Evolutionary conservation across 306 rosid genomes (phyloP).

Genomic region (Medicago ruthenica): DNA sequence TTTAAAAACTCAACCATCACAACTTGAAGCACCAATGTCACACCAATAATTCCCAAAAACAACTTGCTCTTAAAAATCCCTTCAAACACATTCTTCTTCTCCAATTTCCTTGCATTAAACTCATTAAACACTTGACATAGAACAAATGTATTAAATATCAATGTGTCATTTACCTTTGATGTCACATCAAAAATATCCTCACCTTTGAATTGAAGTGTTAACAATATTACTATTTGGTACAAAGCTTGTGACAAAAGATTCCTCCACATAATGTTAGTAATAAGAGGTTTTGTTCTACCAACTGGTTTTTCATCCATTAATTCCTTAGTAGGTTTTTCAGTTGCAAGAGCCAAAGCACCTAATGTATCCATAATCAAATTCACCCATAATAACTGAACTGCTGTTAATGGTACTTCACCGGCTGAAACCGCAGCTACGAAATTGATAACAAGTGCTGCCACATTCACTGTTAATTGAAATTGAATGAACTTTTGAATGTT

Average conservation of each 20-base stretch:
- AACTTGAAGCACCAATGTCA: constrained; percentile 44
- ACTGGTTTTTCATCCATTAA: constrained; percentile 46
- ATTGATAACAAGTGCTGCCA: constrained; percentile 46
- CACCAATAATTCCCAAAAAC: constrained; percentile 46
- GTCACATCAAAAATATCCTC: constrained; percentile 46
- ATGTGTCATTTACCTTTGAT: constrained; percentile 46
- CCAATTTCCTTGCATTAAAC: constrained; percentile 48
- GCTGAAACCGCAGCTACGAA: constrained; percentile 49
- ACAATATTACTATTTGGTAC: constrained; percentile 42
- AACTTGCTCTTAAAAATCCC: constrained; percentile 41
- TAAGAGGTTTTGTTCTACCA: constrained; percentile 45
- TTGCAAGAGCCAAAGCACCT: constrained; percentile 49
- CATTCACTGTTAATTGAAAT: constrained; percentile 49
- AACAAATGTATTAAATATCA: too few species aligned
- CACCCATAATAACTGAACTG: constrained; percentile 49
- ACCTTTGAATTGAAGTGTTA: constrained; percentile 47
- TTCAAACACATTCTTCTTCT: constrained; percentile 46
- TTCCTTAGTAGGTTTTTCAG: constrained; percentile 45
- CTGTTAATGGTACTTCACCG: constrained; percentile 46
- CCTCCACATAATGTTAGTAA: constrained; percentile 51
- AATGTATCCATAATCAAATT: constrained; percentile 50
- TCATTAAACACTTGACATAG: too few species aligned
- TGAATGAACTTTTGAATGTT: constrained; percentile 50
- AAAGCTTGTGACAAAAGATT: constrained; percentile 45
- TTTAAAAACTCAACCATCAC: constrained; percentile 54